Percentiles rank a stretch among this genome's conserved stretches.
phyloP scores from a whole-genome alignment of 2,329 filamentous ascomycete species.

The Fusarium torulosum region DNA sequence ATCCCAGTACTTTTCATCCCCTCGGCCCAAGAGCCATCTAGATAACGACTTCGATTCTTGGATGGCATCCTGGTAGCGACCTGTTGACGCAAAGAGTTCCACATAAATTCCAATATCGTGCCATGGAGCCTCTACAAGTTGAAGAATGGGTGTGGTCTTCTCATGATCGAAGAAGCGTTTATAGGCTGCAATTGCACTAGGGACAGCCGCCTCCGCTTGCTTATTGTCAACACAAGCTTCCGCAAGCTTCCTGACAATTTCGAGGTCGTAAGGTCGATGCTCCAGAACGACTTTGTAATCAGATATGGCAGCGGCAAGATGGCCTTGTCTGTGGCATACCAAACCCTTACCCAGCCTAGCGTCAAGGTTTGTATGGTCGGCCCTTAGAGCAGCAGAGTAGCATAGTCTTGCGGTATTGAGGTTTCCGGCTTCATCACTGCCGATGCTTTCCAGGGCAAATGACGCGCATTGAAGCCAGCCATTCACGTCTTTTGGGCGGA shows the following conservation, averaged over 20 bases:
- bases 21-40: conserved; percentile 85
- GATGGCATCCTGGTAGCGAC: conserved; percentile 75
- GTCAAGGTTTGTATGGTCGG: conserved; percentile 68
- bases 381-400: conserved; percentile 70
- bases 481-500: conserved; percentile 70
- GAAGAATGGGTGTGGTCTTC: conserved; percentile 49
- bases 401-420: conserved; percentile 69
- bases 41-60: conserved; percentile 77
- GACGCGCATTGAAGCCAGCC: conserved; percentile 71
- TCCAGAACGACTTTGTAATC: conserved; percentile 70
- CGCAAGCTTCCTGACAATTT: conserved; percentile 67
- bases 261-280: conserved; percentile 65
- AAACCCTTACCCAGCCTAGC: conserved; percentile 71
- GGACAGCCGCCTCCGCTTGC: conserved; percentile 56
- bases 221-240: conserved; percentile 68
- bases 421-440: conserved; percentile 61
- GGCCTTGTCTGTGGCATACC: conserved; percentile 67
- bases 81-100: conserved; percentile 78
- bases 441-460: conserved; percentile 65
- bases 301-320: conserved; percentile 64
- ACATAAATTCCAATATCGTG: conserved; percentile 87
- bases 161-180: conserved; percentile 60
- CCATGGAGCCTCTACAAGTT: conserved; percentile 70
- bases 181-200: conserved; percentile 63
- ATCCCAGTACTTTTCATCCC: conserved; percentile 83